Base-by-base conservation (phyloP, 1,139 yeast genomes). In the Debaryomyces psychrophilus region DNA sequence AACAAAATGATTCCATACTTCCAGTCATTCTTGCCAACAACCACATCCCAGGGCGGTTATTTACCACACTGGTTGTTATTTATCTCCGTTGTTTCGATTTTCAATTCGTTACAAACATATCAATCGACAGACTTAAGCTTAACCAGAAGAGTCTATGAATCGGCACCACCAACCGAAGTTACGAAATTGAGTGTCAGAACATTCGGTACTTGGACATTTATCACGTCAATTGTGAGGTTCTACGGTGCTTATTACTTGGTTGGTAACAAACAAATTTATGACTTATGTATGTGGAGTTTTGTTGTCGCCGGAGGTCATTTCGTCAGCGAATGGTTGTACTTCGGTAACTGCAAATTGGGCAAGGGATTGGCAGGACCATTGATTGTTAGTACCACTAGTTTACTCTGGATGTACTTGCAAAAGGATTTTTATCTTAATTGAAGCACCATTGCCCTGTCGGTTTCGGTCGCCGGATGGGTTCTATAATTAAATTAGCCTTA, bases 191-290 rank as follows among this genome's bases (percentile, higher is more conserved):
- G 95, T 56, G 96, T 97, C 8, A 80, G 99, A 59, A 93, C 99
- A 0, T 93, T 93, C 66, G 99, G 99, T 26, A 93, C 99, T 1
- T 93, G 99, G 99, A 93, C 99, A 0, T 73, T 92, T 44, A 78
- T 92, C 55, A 85, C 97, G 1, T 82, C 96, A 2, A 75, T 93
- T 37, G 83, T 93, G 43, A 82, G 99, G 62, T 77, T 85, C 54
- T 90, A 88, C 62, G 97, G 96, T 41, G 95, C 99, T 5, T 86
- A 85, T 67, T 74, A 87, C 62, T 71, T 88, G 51, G 62, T 67
- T 12, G 69, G 71, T 48, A 82, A 85, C 57, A 82, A 83, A 23
- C 86, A 83, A 52, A 81, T 90, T 44, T 93, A 82, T 65, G 84
- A 88, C 57, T 74, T 93, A 56, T 86, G 95, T 26, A 79, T 89